These are phyloP conservation scores for Yamadazyma spencermartinsiae DNA, from an alignment of 1,139 yeast genomes.

Conservation along the genomic window DNA sequence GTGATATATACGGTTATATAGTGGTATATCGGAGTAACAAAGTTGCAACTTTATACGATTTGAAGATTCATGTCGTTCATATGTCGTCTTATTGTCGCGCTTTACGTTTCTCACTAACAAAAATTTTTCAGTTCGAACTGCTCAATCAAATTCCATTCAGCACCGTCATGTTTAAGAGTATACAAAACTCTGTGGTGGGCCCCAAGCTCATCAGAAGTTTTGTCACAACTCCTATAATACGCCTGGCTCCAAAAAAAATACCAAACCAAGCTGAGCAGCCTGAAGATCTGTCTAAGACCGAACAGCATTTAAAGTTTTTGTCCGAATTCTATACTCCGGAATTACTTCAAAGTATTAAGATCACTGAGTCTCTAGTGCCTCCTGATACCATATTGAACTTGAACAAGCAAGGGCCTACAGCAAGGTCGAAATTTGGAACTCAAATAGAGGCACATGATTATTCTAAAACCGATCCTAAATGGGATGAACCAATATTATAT, in stretches of 20 bases:
- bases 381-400: constrained; percentile 54
- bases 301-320: constrained; percentile 58
- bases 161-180: constrained; percentile 7
- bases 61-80: too few species aligned
- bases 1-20: too few species aligned
- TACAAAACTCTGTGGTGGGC: not conserved
- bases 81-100: too few species aligned
- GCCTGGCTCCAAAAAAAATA: not conserved
- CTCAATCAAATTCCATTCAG: not conserved
- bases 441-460: constrained; percentile 25
- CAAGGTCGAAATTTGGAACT: constrained; percentile 36
- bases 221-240: constrained; percentile 1
- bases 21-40: too few species aligned
- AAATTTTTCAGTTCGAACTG: not conserved
- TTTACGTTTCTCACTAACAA: not conserved
- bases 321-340: constrained; percentile 75
- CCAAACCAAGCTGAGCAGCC: not conserved
- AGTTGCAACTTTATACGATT: too few species aligned
- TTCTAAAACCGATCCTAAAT: constrained; percentile 39
- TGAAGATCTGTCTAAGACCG: constrained; percentile 16
- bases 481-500: constrained; percentile 48
- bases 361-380: constrained; percentile 72
- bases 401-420: constrained; percentile 32
- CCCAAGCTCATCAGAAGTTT: not conserved
- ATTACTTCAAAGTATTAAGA: constrained; percentile 73